Evolutionary conservation across 148 eudicot genomes (phyloP).

Genomic region (Chenopodium album): DNA sequence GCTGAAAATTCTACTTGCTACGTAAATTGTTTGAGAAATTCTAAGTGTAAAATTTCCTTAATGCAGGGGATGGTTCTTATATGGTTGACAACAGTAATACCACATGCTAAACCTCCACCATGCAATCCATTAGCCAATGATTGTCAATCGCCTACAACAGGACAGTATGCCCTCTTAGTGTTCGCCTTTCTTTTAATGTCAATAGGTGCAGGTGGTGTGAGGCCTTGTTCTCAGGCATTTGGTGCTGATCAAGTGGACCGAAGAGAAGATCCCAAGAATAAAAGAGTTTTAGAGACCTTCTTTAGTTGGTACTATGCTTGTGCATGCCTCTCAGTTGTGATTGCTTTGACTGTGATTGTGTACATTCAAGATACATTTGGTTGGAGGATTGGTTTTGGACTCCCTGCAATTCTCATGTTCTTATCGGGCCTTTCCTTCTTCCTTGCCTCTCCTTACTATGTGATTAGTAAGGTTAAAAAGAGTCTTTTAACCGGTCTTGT

Average conservation of each 20-base stretch:
- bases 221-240: slow-evolving; percentile 79
- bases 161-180: slow-evolving; percentile 46
- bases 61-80: slow-evolving; percentile 65
- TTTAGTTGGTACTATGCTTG: slow-evolving; percentile 81
- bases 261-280: slow-evolving; percentile 44
- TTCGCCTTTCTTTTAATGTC: slow-evolving; percentile 60
- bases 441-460: slow-evolving; percentile 55
- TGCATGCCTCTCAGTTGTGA: slow-evolving; percentile 43
- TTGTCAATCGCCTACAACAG: slow-evolving; percentile 47
- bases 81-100: slow-evolving; percentile 75
- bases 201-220: slow-evolving; percentile 78
- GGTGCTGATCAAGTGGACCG: slow-evolving; percentile 79
- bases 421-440: slow-evolving; percentile 47
- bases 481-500: slow-evolving; percentile 57
- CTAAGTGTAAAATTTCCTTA: background rate
- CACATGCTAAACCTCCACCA: slow-evolving; percentile 54
- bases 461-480: slow-evolving; percentile 43
- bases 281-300: slow-evolving; percentile 59
- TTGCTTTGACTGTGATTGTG: slow-evolving; percentile 67
- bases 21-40: background rate
- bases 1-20: background rate
- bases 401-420: slow-evolving; percentile 68
- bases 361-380: slow-evolving; percentile 79
- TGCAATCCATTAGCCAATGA: slow-evolving; percentile 37
- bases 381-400: slow-evolving; percentile 79